These are phyloP conservation scores for Penicillium palitans DNA, from an alignment of 2,329 filamentous ascomycete genomes.

Conservation along the genomic window DNA sequence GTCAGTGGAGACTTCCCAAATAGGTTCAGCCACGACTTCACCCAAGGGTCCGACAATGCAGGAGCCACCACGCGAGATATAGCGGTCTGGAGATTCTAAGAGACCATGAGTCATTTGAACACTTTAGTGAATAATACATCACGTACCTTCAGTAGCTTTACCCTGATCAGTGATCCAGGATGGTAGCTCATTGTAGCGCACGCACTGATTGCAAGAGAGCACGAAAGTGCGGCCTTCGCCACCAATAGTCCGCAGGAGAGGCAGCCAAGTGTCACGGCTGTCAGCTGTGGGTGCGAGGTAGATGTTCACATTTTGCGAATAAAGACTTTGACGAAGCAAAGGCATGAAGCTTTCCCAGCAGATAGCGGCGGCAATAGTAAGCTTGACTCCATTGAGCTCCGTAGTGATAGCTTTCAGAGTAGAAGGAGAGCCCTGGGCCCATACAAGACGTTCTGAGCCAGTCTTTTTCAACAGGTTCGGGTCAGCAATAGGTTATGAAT, in stretches of 20 bases:
- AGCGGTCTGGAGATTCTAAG: constrained; percentile 35
- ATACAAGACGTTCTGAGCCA: constrained; percentile 77
- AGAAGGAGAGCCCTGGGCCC: constrained; percentile 79
- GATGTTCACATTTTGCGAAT: constrained; percentile 86
- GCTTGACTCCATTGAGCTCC: constrained; percentile 71
- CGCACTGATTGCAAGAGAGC: constrained; percentile 80
- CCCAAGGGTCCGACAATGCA: constrained; percentile 78
- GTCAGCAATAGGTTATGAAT: not conserved
- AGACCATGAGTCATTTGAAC: not conserved
- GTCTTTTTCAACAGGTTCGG: constrained; percentile 53
- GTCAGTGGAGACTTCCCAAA: constrained; percentile 66
- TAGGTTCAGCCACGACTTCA: constrained; percentile 73
- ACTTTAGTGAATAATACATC: constrained; percentile 27
- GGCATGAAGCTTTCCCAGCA: constrained; percentile 99
- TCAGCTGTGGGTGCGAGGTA: constrained; percentile 92
- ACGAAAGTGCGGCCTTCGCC: constrained; percentile 84
- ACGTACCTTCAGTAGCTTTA: constrained; percentile 32
- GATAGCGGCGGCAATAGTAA: constrained; percentile 83
- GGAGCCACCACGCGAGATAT: constrained; percentile 73
- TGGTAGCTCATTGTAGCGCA: constrained; percentile 60
- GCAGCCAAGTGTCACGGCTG: constrained; percentile 75
- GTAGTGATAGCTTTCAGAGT: constrained; percentile 79
- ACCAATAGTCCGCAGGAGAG: constrained; percentile 78
- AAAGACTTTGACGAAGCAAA: constrained; percentile 76
- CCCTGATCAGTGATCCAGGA: constrained; percentile 52